Base-by-base conservation (phyloP, 2,329 filamentous ascomycete species). In the Grosmannia penicillata region DNA sequence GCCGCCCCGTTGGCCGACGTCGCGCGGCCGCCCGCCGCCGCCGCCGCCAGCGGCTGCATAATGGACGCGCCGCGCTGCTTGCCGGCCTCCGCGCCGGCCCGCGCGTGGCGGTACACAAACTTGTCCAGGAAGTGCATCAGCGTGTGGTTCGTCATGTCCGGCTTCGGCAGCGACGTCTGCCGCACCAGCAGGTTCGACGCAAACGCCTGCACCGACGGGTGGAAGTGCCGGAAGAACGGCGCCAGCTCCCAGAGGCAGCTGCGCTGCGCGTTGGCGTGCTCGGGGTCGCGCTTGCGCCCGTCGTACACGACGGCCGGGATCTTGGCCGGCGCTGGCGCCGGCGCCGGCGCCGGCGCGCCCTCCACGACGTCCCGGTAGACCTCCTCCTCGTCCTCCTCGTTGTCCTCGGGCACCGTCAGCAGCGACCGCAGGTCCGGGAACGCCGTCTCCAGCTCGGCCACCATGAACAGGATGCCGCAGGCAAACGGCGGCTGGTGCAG, bases 91-190 rank as follows among this genome's bases (percentile, higher is more conserved):
- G 73, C 67, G 14, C 70, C 71, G 4, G 76, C 65, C 66, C 94
- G 94, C 44, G 89, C 78, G 50, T 91, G 94, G 48, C 84, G 80
- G 68, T 96, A 98, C n/a, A 94, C 85, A 57, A 98, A 98, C 49
- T 93, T 87, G 60, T 98, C 91, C 41, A 98, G 68, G 68, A 98
- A 98, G 56, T 93, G 82, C 52, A 91, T 91, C 35, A 98, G 71
- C 2, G 84, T 91, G 56, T 96, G 89, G 41, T 85, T 78, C 14
- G 82, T 79, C 37, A 95, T 68, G 50, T 98, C 91, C 0, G 91
- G 87, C 58, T 96, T 96, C 45, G 82, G 75, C 43, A 83, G 78
- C 56, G 84, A 77, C 37, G 75, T 70, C 47, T 78, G 71, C 42
- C 76, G 72, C 36, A 71, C 65, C 8, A 93, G 59, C 28, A 96